Conservation (phyloP, 2,329 filamentous ascomycete species). For the Bipolaris bicolor region DNA sequence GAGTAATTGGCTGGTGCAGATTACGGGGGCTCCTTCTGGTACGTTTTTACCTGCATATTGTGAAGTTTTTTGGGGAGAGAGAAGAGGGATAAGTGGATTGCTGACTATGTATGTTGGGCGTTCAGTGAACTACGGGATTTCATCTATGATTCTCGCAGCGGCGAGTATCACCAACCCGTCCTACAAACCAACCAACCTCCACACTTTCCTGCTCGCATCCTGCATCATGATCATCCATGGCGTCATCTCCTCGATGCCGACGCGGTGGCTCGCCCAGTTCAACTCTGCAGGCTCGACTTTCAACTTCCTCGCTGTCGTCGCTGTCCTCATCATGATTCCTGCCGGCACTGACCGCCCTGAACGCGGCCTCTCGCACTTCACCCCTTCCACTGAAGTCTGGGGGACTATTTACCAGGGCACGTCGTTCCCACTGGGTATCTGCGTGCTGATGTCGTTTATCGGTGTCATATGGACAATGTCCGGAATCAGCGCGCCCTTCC, state of each 20-base stretch:
- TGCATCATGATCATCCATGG: constrained; percentile 72
- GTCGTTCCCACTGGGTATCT: constrained; percentile 70
- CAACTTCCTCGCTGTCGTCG: constrained; percentile 71
- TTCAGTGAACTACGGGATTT: constrained; percentile 67
- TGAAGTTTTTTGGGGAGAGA: neutral
- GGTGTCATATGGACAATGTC: constrained; percentile 72
- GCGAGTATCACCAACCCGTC: constrained; percentile 69
- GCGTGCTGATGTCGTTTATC: constrained; percentile 74
- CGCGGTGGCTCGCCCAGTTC: constrained; percentile 71
- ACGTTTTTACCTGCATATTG: constrained; percentile 12
- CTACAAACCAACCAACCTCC: constrained; percentile 70
- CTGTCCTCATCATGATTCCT: constrained; percentile 73
- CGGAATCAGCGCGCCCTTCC: constrained; percentile 73
- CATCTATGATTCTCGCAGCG: constrained; percentile 74
- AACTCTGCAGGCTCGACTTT: constrained; percentile 73
- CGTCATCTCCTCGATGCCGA: constrained; percentile 72
- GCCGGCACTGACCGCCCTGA: constrained; percentile 59
- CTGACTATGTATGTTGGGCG: neutral
- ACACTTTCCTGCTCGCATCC: constrained; percentile 71
- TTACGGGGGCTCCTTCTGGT: constrained; percentile 67
- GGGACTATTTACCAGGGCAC: constrained; percentile 70
- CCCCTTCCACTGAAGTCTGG: constrained; percentile 66
- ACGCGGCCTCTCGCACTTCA: constrained; percentile 64
- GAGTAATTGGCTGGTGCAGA: constrained; percentile 73
- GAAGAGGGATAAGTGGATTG: neutral